Evolutionary conservation across 2,329 filamentous ascomycete species (phyloP).

Genomic region (Ophiosphaerella korrae): DNA sequence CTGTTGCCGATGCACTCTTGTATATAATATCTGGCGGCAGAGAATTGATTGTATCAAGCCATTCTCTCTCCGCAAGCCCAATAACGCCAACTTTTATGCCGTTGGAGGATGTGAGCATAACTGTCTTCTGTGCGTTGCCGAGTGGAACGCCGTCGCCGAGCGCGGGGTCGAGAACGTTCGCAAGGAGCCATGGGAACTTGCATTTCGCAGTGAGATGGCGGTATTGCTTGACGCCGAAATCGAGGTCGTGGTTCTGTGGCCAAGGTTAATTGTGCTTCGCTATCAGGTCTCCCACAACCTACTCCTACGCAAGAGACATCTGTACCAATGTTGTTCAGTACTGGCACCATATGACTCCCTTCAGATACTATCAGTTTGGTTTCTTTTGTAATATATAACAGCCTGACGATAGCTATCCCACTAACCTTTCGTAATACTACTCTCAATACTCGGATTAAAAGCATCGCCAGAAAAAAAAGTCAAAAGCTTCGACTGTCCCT

Average conservation of each 20-base stretch:
- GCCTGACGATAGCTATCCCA: background rate
- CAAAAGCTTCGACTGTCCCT: conserved; percentile 67
- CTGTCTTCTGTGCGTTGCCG: conserved; percentile 74
- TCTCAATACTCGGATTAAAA: conserved; percentile 90
- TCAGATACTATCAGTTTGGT: background rate
- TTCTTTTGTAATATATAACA: background rate
- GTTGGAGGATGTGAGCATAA: conserved; percentile 78
- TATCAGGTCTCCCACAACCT: conserved; percentile 42
- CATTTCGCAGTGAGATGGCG: conserved; percentile 73
- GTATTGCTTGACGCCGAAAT: conserved; percentile 87
- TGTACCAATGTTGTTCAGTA: conserved; percentile 78
- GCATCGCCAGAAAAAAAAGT: conserved; percentile 91
- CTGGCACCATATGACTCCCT: conserved; percentile 84
- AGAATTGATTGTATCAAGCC: conserved; percentile 86
- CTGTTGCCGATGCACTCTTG: conserved; percentile 76
- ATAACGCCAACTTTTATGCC: conserved; percentile 86
- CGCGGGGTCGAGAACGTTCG: conserved; percentile 84
- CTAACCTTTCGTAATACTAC: conserved; percentile 81
- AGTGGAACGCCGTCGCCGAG: conserved; percentile 76
- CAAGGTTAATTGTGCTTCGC: conserved; percentile 13
- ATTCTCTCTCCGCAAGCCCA: conserved; percentile 84
- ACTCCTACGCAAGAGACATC: conserved; percentile 83
- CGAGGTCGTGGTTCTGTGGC: conserved; percentile 81
- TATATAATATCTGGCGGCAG: conserved; percentile 83
- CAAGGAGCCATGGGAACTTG: conserved; percentile 86